These are phyloP conservation scores for Candida tetrigidarum DNA, from an alignment of 1,139 yeast species.

Conservation along the genomic window DNA sequence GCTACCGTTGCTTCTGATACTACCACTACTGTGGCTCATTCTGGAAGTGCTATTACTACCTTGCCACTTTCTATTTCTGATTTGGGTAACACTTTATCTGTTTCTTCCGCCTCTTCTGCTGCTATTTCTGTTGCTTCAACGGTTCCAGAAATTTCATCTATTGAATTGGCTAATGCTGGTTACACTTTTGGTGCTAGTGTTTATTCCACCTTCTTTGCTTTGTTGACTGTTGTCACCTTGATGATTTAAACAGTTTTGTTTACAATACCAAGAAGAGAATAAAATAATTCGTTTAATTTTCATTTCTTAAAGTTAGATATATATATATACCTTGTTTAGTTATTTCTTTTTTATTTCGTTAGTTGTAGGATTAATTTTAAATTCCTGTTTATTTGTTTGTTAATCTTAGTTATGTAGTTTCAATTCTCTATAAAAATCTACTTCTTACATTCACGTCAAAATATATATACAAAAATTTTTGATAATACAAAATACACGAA, in stretches of 20 bases:
- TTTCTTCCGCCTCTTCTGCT: no score
- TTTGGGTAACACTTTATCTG: no score
- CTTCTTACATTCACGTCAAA: no score
- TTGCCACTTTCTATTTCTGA: no score
- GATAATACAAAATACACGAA: background rate
- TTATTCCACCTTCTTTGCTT: constrained; percentile 15
- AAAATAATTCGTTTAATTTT: background rate
- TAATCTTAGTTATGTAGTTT: no score
- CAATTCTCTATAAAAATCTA: background rate
- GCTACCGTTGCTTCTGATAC: no score
- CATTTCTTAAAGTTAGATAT: background rate
- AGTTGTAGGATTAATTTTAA: background rate
- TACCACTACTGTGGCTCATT: no score
- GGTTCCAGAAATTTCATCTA: constrained; percentile 10
- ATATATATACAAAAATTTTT: no score
- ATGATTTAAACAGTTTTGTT: constrained; percentile 7
- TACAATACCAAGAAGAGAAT: background rate
- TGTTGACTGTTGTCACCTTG: constrained; percentile 17
- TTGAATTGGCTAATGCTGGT: constrained; percentile 13
- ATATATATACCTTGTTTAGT: background rate
- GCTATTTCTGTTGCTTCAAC: constrained; percentile 11
- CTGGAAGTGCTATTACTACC: no score
- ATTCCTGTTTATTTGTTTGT: background rate
- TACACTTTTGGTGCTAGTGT: constrained; percentile 13
- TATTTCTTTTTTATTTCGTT: background rate